Conservation (phyloP, 345 rosid species). For the Populus nigra region DNA sequence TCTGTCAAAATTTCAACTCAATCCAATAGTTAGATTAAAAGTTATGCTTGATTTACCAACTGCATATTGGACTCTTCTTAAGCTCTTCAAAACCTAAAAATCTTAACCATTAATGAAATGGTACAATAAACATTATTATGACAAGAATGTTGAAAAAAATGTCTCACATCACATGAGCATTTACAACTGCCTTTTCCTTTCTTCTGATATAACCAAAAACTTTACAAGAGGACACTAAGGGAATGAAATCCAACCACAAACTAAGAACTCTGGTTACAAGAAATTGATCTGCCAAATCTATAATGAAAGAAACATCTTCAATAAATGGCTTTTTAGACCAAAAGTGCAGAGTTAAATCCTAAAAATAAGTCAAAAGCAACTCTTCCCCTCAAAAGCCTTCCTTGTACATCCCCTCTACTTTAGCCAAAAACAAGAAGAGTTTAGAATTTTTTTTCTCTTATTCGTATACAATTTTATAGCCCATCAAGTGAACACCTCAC, state of each 20-base stretch:
- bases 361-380: not conserved
- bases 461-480: not conserved
- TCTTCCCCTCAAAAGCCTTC: not conserved
- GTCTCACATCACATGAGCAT: not conserved
- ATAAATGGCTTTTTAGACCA: too few relatives aligned
- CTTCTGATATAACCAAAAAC: not conserved
- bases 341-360: not conserved
- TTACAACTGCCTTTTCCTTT: not conserved
- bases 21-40: too few relatives aligned
- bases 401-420: not conserved
- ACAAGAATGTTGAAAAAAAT: too few relatives aligned
- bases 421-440: not conserved
- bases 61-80: too few relatives aligned
- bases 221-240: not conserved
- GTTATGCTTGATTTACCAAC: too few relatives aligned
- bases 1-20: too few relatives aligned
- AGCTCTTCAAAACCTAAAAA: too few relatives aligned
- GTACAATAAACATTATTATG: too few relatives aligned
- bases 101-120: too few relatives aligned
- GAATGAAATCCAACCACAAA: not conserved
- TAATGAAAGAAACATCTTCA: not conserved
- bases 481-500: not conserved
- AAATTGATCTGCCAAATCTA: not conserved
- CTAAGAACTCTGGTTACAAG: not conserved
- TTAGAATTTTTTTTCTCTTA: not conserved